phyloP scores from a whole-genome alignment of 2,329 filamentous ascomycete genomes.

The Trichoderma brevicompactum region DNA sequence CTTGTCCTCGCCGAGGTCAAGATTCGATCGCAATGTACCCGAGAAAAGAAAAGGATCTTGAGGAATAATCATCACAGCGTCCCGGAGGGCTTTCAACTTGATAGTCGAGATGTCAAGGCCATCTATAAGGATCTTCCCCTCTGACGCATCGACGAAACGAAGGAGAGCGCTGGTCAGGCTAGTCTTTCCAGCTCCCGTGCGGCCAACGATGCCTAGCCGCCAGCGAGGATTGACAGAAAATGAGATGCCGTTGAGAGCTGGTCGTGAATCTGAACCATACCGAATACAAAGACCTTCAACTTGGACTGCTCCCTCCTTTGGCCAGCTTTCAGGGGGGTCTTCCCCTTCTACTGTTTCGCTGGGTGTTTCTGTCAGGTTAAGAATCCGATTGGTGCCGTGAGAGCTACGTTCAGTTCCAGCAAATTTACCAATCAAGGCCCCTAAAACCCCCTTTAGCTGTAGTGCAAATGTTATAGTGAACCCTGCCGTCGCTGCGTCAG shows the following conservation, averaged over 20 bases:
- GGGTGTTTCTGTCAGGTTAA: neutral
- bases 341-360: conserved; percentile 18
- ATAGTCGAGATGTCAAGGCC: conserved; percentile 3
- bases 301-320: neutral
- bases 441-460: conserved; percentile 13
- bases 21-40: conserved; percentile 17
- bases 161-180: conserved; percentile 22
- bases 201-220: conserved; percentile 28
- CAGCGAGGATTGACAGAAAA: conserved; percentile 7
- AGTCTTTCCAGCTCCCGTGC: conserved; percentile 28
- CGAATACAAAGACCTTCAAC: conserved; percentile 11
- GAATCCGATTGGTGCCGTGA: neutral
- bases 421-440: neutral
- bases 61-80: conserved; percentile 14
- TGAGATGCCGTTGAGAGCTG: conserved; percentile 5
- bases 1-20: neutral
- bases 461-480: conserved; percentile 25
- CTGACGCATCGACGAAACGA: conserved; percentile 5
- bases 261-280: neutral
- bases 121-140: conserved; percentile 22
- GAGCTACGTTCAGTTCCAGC: neutral
- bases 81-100: conserved; percentile 1
- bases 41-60: conserved; percentile 29
- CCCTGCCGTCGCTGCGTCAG: conserved; percentile 18
- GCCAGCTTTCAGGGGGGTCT: conserved; percentile 1